Conservation (phyloP, 2,329 filamentous ascomycete species). For the Parascedosporium putredinis region DNA sequence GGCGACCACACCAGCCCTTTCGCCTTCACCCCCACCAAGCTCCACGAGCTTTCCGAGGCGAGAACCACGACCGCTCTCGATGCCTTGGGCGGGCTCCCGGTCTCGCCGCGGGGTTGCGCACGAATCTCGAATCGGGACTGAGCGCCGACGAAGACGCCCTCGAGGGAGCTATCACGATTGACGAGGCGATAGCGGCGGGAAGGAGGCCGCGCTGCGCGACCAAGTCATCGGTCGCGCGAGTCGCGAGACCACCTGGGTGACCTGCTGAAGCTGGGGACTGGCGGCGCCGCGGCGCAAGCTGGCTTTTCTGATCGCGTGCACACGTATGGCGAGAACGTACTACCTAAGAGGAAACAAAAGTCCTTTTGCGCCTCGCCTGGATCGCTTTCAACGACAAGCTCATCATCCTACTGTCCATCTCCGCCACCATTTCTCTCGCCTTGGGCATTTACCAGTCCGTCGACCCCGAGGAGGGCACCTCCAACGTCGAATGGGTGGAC, state of each 20-base stretch:
- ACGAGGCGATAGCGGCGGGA: constrained; percentile 35
- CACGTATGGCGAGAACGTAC: constrained; percentile 51
- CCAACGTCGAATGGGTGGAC: constrained; percentile 69
- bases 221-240: constrained; percentile 10
- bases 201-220: constrained; percentile 19
- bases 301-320: constrained; percentile 46
- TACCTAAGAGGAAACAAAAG: constrained; percentile 58
- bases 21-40: constrained; percentile 41
- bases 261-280: constrained; percentile 17
- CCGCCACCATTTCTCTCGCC: constrained; percentile 62
- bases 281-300: constrained; percentile 16
- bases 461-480: constrained; percentile 35
- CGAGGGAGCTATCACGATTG: constrained; percentile 33
- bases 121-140: constrained; percentile 35
- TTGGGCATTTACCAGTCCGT: constrained; percentile 67
- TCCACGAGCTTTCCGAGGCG: constrained; percentile 42
- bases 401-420: constrained; percentile 58
- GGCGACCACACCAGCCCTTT: constrained; percentile 30
- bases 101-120: constrained; percentile 39
- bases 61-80: constrained; percentile 37
- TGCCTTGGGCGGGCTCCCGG: constrained; percentile 43
- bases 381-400: constrained; percentile 78
- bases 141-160: constrained; percentile 37
- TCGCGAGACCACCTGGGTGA: constrained; percentile 14
- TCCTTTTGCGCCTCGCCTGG: constrained; percentile 60